Percentiles rank a stretch among this genome's conserved stretches.
phyloP scores from a whole-genome alignment of 106 monocot genomes.

The Acorus gramineus region DNA sequence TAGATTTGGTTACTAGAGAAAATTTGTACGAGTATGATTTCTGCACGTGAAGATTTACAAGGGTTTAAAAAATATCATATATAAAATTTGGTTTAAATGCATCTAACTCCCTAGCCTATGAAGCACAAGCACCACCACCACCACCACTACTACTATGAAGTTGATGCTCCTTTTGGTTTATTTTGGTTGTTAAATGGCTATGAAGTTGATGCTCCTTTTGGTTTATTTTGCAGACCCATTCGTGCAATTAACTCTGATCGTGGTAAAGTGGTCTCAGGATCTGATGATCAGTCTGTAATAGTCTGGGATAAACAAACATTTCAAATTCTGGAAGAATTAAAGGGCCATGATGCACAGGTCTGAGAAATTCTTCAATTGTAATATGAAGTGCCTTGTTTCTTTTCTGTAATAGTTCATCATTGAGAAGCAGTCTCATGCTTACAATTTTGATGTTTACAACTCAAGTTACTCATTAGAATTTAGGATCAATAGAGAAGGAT shows the following conservation, averaged over 20 bases:
- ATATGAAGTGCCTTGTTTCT: background rate
- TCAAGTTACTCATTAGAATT: too few species aligned
- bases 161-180: background rate
- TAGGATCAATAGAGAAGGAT: too few species aligned
- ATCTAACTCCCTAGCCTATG: too few species aligned
- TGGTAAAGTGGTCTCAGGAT: conserved; percentile 87
- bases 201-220: background rate
- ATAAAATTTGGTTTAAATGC: too few species aligned
- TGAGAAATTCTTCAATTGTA: conserved; percentile 11
- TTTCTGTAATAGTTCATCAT: conserved; percentile 3
- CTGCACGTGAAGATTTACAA: too few species aligned
- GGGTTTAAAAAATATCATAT: too few species aligned
- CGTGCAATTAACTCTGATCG: conserved; percentile 94
- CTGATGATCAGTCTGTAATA: conserved; percentile 95
- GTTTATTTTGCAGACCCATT: conserved; percentile 49
- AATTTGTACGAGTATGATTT: too few species aligned
- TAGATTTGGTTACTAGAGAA: too few species aligned
- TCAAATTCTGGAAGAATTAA: conserved; percentile 90
- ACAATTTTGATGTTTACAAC: too few species aligned
- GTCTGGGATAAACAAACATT: conserved; percentile 97
- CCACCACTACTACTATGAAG: too few species aligned
- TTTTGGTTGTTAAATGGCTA: background rate
- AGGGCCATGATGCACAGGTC: conserved; percentile 86
- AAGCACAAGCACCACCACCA: too few species aligned
- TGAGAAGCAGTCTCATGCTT: too few species aligned